Conservation (phyloP, 345 rosid species). For the Crucihimalaya himalaica region DNA sequence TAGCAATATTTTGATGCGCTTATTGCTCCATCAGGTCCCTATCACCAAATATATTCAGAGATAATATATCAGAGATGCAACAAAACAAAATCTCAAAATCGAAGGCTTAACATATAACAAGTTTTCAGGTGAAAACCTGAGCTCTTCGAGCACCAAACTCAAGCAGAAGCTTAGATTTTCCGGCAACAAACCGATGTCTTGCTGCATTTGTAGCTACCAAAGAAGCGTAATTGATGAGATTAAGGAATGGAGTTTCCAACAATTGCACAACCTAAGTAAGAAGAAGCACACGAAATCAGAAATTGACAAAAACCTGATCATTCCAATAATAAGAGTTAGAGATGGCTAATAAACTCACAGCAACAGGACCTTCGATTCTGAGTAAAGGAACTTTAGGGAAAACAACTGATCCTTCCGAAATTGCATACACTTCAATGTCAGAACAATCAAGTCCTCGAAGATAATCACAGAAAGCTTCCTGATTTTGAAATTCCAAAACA, state of each 20-base stretch:
- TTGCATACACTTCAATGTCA: conserved; percentile 83
- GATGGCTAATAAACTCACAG: conserved; percentile 54
- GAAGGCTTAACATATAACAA: neutral
- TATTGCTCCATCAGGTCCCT: conserved; percentile 95
- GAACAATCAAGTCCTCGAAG: conserved; percentile 86
- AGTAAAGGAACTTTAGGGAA: conserved; percentile 94
- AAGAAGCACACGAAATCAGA: neutral
- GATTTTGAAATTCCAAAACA: conserved; percentile 11
- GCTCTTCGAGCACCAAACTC: conserved; percentile 98
- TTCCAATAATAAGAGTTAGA: neutral
- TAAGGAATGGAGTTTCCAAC: conserved; percentile 91
- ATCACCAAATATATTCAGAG: conserved; percentile 30
- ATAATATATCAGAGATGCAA: conserved; percentile 30
- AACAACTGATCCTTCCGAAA: conserved; percentile 86
- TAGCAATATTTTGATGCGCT: conserved; percentile 90
- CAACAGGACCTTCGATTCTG: conserved; percentile 88
- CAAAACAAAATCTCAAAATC: conserved; percentile 8
- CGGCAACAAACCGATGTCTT: conserved; percentile 91
- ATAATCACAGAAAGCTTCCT: conserved; percentile 82
- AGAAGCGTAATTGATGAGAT: conserved; percentile 85
- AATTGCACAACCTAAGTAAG: conserved; percentile 76
- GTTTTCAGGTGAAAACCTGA: conserved; percentile 55
- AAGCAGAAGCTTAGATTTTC: conserved; percentile 76
- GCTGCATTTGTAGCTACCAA: conserved; percentile 96
- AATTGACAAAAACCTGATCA: neutral